Evolutionary conservation across 306 rosid species (phyloP), one percentile per base, ranked within the genome.

Genomic region (Castanea sativa): DNA sequence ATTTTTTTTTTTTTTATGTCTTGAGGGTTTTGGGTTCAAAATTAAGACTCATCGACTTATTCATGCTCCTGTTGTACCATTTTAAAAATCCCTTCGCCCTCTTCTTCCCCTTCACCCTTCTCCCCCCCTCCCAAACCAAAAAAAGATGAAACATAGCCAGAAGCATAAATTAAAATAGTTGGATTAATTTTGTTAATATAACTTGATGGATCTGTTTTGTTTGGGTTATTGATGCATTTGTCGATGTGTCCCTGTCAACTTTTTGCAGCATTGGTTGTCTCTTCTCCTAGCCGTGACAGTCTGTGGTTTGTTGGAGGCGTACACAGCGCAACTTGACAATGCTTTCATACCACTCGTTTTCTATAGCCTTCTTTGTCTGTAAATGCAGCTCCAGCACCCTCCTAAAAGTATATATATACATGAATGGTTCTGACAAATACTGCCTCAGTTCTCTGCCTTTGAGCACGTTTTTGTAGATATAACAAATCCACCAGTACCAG

Each of bases 281-380:
- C 91, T 93, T 64, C 85, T 93, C 71, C 69, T 91, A 23, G 97
- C 97, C 5, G 96, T 93, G 86, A 91, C 92, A n/a, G 84, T 81
- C 32, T 91, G 97, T 87, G 99, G 99, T 75, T 77, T 95, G 87
- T 83, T 95, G 88, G 99, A 95, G 93, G 99, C 99, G 74, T 90
- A 89, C 88, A 95, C 99, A 1, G 88, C 98, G 8, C 99, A 95
- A 81, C 97, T 95, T 27, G 99, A 95, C 90, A 95, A 95, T 43
- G 97, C 97, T 13, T 95, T 95, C 84, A 93, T 95, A 78, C 99
- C 99, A 25, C 91, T 93, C 29, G 83, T 93, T 68, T 95, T 95
- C 93, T 93, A 86, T 67, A 91, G 97, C 83, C 99, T 95, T 79
- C 96, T 95, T 69, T 91, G 96, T 85, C 83, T 95, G 87, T 95